Base-by-base conservation (phyloP, 371 early-diverging fungal species). In the Globomyces sp. region DNA sequence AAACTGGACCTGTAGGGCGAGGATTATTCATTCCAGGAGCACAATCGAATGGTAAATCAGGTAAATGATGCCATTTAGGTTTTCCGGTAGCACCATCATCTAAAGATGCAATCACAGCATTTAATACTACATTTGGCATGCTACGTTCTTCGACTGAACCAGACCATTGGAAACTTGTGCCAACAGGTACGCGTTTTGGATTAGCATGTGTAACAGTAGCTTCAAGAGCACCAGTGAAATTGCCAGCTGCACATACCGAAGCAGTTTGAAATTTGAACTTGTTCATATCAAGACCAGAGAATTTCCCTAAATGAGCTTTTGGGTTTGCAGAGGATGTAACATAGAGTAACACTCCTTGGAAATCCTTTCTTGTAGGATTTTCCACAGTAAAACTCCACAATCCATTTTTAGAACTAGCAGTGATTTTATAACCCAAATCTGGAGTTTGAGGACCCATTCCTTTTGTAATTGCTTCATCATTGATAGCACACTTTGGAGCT, bases 181-280 rank as follows among this genome's bases (percentile, higher is more conserved):
- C n/a, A 43, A 61, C 8, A 34, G 61, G 24, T 9, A 36, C 40
- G 24, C 40, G 42, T 4, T 36, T n/a, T 49, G 63, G 63, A 13
- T 42, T 45, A 39, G 50, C 48, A 42, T 63, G 63, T 11, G 63
- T 63, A n/a, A 63, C 36, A 41, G 44, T 43, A n/a, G 63, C n/a
- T 52, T 50, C 36, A 10, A 49, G 49, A 6, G 63, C 24, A 40
- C 63, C 63, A 41, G 36, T 37, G 50, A 63, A 24, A 4, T 43
- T 43, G 6, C 49, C 63, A 39, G 63, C 42, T 4, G 39, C 13
- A 43, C 63, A 63, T 4, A 63, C 9, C 11, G 39, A 8, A n/a
- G 49, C 40, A 50, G 36, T 41, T 8, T 42, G 42, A 36, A 63
- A 63, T 39, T 63, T 63, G 51, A 10, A 63, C 63, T 63, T 63